phyloP scores from a whole-genome alignment of 768 basidiomycete genomes.

The Tricholoma matsutake region DNA sequence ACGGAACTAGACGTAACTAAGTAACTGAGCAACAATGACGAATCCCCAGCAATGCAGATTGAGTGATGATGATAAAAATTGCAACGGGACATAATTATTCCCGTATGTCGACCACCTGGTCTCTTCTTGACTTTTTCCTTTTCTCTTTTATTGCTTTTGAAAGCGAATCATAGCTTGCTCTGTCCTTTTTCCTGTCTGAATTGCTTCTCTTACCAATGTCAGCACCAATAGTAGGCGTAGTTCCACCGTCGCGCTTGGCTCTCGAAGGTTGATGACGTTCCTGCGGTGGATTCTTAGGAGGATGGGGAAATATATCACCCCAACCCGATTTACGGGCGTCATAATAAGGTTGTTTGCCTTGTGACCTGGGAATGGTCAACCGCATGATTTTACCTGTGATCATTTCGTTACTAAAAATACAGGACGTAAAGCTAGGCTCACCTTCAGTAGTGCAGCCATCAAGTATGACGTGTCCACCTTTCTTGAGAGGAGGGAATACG shows the following conservation, averaged over 20 bases:
- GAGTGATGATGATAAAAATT: slow-evolving; percentile 5
- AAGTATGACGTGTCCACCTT: slow-evolving; percentile 86
- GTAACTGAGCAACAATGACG: slow-evolving; percentile 1
- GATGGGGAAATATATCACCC: slow-evolving; percentile 96
- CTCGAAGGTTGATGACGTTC: slow-evolving; percentile 49
- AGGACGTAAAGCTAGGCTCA: slow-evolving; percentile 23
- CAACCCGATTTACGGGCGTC: slow-evolving; percentile 91
- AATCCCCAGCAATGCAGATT: slow-evolving; percentile 7
- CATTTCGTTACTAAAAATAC: background rate
- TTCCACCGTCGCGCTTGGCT: slow-evolving; percentile 26
- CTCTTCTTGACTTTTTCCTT: slow-evolving; percentile 32
- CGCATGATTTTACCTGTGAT: slow-evolving; percentile 85
- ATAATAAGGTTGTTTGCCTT: slow-evolving; percentile 93
- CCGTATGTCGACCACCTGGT: slow-evolving; percentile 15
- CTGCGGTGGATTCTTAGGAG: slow-evolving; percentile 73
- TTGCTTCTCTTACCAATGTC: slow-evolving; percentile 57
- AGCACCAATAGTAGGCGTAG: slow-evolving; percentile 31
- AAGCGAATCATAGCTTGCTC: slow-evolving; percentile 35
- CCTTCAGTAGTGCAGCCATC: slow-evolving; percentile 87
- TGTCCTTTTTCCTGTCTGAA: slow-evolving; percentile 25
- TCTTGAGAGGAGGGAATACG: slow-evolving; percentile 89
- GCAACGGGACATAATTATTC: background rate
- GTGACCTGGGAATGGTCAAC: slow-evolving; percentile 86
- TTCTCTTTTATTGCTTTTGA: slow-evolving; percentile 38
- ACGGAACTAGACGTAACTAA: slow-evolving; percentile 14